Percentiles rank a stretch among this genome's conserved stretches.
phyloP scores from a whole-genome alignment of 2,329 filamentous ascomycete species.

The Venturia aucupariae region DNA sequence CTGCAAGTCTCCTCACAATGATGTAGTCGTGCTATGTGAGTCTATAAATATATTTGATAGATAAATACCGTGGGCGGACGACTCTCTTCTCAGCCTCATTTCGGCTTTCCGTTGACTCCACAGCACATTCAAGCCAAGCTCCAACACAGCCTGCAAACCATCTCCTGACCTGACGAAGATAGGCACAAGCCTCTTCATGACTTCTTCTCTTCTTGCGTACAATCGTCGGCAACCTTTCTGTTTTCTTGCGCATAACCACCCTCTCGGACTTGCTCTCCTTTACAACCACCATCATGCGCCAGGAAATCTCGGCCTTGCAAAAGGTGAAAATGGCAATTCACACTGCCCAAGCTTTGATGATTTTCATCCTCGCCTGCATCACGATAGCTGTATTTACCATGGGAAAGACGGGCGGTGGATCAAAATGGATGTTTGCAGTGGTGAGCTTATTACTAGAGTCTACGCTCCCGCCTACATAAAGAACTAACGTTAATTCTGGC shows the following conservation, averaged over 20 bases:
- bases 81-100: background rate
- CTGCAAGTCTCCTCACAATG: background rate
- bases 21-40: background rate
- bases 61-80: too few species aligned
- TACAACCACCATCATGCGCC: conserved; percentile 27
- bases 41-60: too few species aligned
- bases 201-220: too few species aligned
- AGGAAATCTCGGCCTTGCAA: conserved; percentile 39
- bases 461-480: background rate
- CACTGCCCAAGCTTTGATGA: conserved; percentile 43
- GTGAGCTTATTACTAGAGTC: conserved; percentile 29
- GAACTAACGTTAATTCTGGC: conserved; percentile 11
- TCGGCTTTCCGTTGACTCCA: background rate
- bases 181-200: too few species aligned
- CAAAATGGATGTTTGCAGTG: conserved; percentile 49
- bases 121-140: background rate
- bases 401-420: conserved; percentile 44
- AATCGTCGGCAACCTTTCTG: too few species aligned
- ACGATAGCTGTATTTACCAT: conserved; percentile 49
- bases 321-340: conserved; percentile 49
- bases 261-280: background rate
- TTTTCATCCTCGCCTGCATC: conserved; percentile 50
- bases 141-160: background rate
- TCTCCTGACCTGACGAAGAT: background rate
- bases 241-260: background rate